These are phyloP conservation scores for Hylodesmum podocarpum DNA, from an alignment of 306 rosid species.

Conservation along the genomic window DNA sequence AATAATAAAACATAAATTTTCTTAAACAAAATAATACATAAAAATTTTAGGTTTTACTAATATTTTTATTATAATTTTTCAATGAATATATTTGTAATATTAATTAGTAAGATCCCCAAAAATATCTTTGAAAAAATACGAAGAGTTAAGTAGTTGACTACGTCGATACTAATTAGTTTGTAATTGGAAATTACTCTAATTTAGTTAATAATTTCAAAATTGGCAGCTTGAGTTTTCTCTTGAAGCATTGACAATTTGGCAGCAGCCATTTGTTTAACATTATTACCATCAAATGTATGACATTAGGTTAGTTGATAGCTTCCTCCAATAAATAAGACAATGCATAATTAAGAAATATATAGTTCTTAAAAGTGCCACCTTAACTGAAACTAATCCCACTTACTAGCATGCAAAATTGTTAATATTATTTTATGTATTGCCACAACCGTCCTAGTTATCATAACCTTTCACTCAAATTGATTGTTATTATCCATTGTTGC, in stretches of 20 bases:
- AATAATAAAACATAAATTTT: too few relatives aligned
- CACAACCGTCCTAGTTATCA: constrained; percentile 20
- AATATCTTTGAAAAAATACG: background rate
- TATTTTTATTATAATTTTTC: background rate
- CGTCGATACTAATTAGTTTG: too few relatives aligned
- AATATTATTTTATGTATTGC: constrained; percentile 5
- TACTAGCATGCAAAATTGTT: background rate
- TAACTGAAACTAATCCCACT: constrained; percentile 23
- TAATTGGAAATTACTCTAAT: background rate
- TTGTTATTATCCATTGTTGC: background rate
- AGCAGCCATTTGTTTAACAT: background rate
- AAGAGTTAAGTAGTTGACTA: background rate
- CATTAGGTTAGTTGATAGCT: constrained; percentile 8
- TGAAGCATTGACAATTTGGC: background rate
- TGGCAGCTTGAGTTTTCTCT: background rate
- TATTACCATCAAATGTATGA: background rate
- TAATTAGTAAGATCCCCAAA: background rate
- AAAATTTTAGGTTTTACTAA: background rate
- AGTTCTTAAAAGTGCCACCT: constrained; percentile 1
- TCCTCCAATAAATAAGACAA: background rate
- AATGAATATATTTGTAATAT: background rate
- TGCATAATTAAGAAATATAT: background rate
- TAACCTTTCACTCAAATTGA: background rate
- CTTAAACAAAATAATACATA: background rate
- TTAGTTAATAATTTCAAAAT: background rate